These are phyloP conservation scores for Eucalyptus pauciflora DNA, from an alignment of 345 rosid species.

Conservation along the genomic window DNA sequence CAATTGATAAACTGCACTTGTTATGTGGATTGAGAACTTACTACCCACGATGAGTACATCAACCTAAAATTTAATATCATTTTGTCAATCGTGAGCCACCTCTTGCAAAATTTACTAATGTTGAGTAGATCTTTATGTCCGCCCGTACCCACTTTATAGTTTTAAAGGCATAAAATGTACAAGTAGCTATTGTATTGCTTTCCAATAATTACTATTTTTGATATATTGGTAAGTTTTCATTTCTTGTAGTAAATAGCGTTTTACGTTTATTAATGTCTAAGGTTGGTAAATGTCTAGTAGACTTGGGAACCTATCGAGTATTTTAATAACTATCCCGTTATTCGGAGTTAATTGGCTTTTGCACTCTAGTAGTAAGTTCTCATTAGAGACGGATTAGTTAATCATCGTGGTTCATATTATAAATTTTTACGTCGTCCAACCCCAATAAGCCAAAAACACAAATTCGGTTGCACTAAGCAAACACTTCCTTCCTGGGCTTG, in stretches of 20 bases:
- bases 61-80: background rate
- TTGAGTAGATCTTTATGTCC: background rate
- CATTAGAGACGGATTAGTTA: background rate
- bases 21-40: background rate
- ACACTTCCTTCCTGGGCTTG: background rate
- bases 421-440: background rate
- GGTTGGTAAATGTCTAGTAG: background rate
- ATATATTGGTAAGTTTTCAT: background rate
- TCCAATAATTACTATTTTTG: background rate
- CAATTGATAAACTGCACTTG: background rate
- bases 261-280: background rate
- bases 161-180: background rate
- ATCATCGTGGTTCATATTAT: background rate
- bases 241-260: background rate
- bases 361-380: background rate
- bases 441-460: background rate
- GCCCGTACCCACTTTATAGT: background rate
- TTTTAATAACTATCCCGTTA: background rate
- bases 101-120: background rate
- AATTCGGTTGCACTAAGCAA: background rate
- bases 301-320: background rate
- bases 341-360: background rate
- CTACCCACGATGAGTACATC: rapidly evolving
- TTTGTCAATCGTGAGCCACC: rapidly evolving
- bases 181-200: background rate